phyloP scores from a whole-genome alignment of 768 basidiomycete species.

The Dentipellis sp. region DNA sequence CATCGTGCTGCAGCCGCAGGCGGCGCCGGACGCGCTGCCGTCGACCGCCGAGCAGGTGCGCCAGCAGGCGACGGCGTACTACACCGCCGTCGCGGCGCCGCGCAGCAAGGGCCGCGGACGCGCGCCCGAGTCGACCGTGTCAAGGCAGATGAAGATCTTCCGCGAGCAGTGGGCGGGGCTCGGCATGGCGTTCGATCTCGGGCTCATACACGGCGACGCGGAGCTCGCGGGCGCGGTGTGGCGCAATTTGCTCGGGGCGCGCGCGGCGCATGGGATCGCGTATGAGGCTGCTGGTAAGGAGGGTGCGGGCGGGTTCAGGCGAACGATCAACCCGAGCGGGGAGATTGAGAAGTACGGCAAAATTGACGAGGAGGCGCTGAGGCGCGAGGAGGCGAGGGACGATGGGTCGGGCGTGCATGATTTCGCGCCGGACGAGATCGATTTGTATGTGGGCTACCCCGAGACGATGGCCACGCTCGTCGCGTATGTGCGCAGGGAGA shows the following conservation, averaged over 20 bases:
- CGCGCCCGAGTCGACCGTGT: slow-evolving; percentile 72
- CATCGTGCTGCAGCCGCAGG: slow-evolving; percentile 36
- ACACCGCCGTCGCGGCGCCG: slow-evolving; percentile 13
- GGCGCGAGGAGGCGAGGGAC: slow-evolving; percentile 50
- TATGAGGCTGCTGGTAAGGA: slow-evolving; percentile 14
- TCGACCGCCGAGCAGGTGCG: slow-evolving; percentile 8
- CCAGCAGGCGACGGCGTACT: slow-evolving; percentile 18
- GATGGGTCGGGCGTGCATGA: slow-evolving; percentile 69
- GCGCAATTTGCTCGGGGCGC: slow-evolving; percentile 83
- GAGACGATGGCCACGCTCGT: slow-evolving; percentile 66
- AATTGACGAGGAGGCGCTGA: slow-evolving; percentile 33
- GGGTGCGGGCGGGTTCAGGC: slow-evolving; percentile 33
- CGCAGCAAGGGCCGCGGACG: slow-evolving; percentile 23
- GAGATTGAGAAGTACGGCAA: slow-evolving; percentile 52
- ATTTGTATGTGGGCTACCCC: slow-evolving; percentile 66
- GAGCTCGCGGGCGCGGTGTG: slow-evolving; percentile 85
- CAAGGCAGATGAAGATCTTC: slow-evolving; percentile 85
- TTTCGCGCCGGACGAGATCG: slow-evolving; percentile 48
- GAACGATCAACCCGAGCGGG: slow-evolving; percentile 63
- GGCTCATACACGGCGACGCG: slow-evolving; percentile 58
- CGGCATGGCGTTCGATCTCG: slow-evolving; percentile 71
- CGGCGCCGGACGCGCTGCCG: slow-evolving; percentile 12
- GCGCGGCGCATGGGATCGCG: slow-evolving; percentile 68
- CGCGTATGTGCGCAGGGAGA: slow-evolving; percentile 12
- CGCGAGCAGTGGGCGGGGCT: slow-evolving; percentile 88